These are phyloP conservation scores for Gaeumannomyces sp. DNA, from an alignment of 2,329 filamentous ascomycete species.

Conservation along the genomic window DNA sequence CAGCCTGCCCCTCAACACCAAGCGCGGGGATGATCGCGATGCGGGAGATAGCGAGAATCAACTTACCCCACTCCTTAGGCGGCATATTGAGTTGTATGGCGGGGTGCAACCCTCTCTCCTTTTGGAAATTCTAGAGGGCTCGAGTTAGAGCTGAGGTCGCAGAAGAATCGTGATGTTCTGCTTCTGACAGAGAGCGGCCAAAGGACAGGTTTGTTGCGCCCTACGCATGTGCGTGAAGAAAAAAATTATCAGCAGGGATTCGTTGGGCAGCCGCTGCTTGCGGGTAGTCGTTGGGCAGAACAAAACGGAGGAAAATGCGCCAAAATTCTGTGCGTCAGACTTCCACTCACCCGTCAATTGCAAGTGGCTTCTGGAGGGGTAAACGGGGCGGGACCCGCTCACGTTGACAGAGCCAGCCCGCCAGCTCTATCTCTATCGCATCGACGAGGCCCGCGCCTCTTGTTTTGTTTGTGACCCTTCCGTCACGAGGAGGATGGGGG, in stretches of 20 bases:
- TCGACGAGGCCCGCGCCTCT: too few relatives aligned
- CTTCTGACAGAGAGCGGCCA: background rate
- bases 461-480: too few relatives aligned
- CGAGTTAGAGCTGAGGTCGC: background rate
- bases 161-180: background rate
- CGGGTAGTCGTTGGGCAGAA: background rate
- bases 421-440: too few relatives aligned
- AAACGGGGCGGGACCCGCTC: background rate
- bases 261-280: slow-evolving; percentile 1
- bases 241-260: background rate
- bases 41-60: background rate
- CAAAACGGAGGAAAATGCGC: background rate
- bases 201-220: background rate
- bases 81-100: slow-evolving; percentile 24
- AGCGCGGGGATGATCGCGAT: background rate
- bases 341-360: background rate
- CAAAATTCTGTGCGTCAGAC: background rate
- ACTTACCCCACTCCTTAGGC: slow-evolving; percentile 35
- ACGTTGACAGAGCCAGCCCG: background rate
- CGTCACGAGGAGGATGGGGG: too few relatives aligned
- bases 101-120: slow-evolving; percentile 4
- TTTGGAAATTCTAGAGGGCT: background rate
- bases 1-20: background rate
- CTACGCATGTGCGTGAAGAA: background rate
- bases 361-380: background rate